Evolutionary conservation across 768 basidiomycete genomes (phyloP), one percentile per base, ranked within the genome.

Genomic region (Atractiella rhizophila): DNA sequence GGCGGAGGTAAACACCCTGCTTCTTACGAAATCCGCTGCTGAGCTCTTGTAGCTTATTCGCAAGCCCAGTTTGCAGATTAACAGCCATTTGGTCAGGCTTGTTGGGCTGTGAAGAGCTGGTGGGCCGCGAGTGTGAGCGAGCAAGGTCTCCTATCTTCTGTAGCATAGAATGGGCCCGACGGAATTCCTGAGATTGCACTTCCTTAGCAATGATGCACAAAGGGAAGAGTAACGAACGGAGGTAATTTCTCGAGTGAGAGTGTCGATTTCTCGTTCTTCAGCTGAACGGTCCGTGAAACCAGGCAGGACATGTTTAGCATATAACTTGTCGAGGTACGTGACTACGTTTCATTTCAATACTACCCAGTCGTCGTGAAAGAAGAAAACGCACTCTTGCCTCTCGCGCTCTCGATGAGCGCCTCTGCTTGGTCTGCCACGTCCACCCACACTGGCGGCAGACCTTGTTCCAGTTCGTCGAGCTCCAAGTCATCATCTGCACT

Each of bases 1-100:
- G 86, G 62, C 91, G 78, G 78, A 98, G 78, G 60, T 94, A 96
- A 25, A 88, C 78, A 45, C 82, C 74, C 61, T 98, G 91, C 64
- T 88, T 96, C 66, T 91, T 94, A 47, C 91, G 71, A 57, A 98
- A 94, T 11, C 73, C 65, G 18, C 75, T 76, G 52, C 82, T 86
- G 39, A 85, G 66, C 51, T 83, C 81, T 62, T 96, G 91, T 11
- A 94, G 71, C 58, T 83, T 83, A 28, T 79, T 82, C n/a, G 91
- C 91, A 39, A 98, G 70, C 18, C 74, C 85, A 30, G 83, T 71
- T 59, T 96, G 91, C 18, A 94, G 80, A 57, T 98, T 96, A 63
- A 78, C 79, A 26, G 81, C 76, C 44, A 44, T 59, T n/a, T n/a
- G n/a, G n/a, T n/a, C n/a, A n/a, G n/a, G n/a, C n/a, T n/a, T n/a